These are phyloP conservation scores for Lathyrus aphaca DNA, from an alignment of 306 rosid genomes.

Conservation along the genomic window DNA sequence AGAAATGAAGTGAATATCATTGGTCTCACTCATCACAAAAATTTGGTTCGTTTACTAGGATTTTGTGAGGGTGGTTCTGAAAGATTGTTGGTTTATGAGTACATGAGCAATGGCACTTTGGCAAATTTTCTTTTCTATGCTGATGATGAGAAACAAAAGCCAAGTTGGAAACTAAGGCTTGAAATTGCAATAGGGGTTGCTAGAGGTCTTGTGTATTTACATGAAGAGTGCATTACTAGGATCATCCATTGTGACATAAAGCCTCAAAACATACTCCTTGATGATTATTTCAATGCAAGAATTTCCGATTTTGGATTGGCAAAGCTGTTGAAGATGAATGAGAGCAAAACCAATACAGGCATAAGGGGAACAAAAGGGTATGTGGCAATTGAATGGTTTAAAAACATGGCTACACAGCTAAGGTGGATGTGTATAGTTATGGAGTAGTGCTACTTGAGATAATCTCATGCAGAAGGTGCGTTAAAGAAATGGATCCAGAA, in stretches of 20 bases:
- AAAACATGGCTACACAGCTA: constrained; percentile 40
- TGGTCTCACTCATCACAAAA: constrained; percentile 49
- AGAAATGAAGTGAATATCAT: constrained; percentile 44
- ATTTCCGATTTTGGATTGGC: constrained; percentile 46
- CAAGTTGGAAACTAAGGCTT: no score
- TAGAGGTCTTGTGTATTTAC: no score
- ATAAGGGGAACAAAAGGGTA: constrained; percentile 54
- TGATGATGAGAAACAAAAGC: no score
- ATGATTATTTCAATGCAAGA: neutral
- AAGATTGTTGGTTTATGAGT: no score
- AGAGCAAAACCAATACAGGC: constrained; percentile 46
- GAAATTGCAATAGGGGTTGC: no score
- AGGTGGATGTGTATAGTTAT: constrained; percentile 49
- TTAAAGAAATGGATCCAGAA: constrained; percentile 23
- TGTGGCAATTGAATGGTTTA: constrained; percentile 53
- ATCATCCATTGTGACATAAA: no score
- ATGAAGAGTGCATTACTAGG: no score
- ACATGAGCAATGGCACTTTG: no score
- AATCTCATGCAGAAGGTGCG: constrained; percentile 38
- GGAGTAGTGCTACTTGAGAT: constrained; percentile 47
- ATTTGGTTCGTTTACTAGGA: constrained; percentile 46
- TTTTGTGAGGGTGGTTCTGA: no score
- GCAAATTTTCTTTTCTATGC: no score
- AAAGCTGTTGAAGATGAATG: constrained; percentile 45
- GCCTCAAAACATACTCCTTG: neutral